A percentile compares a stretch with the other conserved stretches of the same genome.
These are phyloP conservation scores for Flaveria floridana DNA, from an alignment of 140 eudicot genomes.

Conservation along the genomic window DNA sequence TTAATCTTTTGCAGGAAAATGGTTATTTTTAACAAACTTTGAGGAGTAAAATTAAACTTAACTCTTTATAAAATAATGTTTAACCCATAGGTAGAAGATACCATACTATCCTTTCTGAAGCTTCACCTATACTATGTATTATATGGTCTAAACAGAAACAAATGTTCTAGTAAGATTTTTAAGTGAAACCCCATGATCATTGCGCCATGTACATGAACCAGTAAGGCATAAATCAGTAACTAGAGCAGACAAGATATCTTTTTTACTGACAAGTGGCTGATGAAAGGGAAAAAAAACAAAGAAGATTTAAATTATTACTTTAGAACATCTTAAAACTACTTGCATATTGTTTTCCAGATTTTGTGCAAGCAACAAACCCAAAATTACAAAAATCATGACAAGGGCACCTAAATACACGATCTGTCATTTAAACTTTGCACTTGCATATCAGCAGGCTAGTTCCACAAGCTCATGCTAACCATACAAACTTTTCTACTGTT, in stretches of 20 bases:
- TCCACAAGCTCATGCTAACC: constrained; percentile 10
- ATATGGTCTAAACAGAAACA: background rate
- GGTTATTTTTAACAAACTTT: too few species aligned
- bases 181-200: background rate
- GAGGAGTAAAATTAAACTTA: too few species aligned
- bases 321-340: background rate
- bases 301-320: background rate
- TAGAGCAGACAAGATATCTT: background rate
- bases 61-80: too few species aligned
- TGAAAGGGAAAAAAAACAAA: background rate
- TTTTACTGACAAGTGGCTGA: background rate
- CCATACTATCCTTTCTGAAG: background rate
- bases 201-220: background rate
- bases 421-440: background rate
- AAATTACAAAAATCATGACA: background rate
- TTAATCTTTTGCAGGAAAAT: too few species aligned
- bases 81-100: background rate
- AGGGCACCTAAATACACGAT: background rate
- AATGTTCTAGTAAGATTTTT: too few species aligned
- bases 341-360: background rate
- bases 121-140: background rate
- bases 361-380: background rate
- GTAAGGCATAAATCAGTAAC: background rate
- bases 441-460: background rate
- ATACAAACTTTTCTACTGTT: background rate